A percentile compares a stretch with the other conserved stretches of the same genome.
phyloP scores from a whole-genome alignment of 2,329 filamentous ascomycete species.

The Curvularia lunata region DNA sequence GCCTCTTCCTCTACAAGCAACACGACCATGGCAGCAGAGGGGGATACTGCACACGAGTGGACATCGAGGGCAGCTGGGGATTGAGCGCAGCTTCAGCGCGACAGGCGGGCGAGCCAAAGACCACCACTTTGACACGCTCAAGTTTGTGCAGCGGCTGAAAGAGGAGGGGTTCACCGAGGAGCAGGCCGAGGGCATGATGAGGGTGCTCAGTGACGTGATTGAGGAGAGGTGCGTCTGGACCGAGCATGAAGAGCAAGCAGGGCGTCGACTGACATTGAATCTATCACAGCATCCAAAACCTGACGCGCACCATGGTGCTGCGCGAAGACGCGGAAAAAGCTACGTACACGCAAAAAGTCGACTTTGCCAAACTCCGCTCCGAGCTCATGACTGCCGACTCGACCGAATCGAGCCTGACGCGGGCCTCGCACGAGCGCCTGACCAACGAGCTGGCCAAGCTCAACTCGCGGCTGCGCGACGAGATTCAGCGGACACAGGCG shows the following conservation, averaged over 20 bases:
- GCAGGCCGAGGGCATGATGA: conserved; percentile 98
- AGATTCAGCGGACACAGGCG: conserved; percentile 92
- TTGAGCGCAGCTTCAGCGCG: conserved; percentile 66
- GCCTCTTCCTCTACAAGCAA: conserved; percentile 16
- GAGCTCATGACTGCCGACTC: conserved; percentile 92
- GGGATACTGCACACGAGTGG: conserved; percentile 10
- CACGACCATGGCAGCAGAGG: conserved; percentile 12
- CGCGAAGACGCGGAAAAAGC: conserved; percentile 89
- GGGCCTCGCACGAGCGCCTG: conserved; percentile 87
- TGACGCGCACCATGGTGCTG: conserved; percentile 96
- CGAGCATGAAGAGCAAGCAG: neutral
- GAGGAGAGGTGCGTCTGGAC: conserved; percentile 74
- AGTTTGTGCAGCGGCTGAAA: conserved; percentile 90
- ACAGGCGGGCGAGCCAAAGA: conserved; percentile 69
- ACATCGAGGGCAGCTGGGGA: conserved; percentile 10
- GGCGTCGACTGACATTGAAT: neutral
- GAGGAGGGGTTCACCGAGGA: conserved; percentile 94
- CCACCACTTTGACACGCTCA: conserved; percentile 97
- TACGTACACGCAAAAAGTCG: conserved; percentile 84
- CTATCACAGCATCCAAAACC: conserved; percentile 83
- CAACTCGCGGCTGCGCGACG: conserved; percentile 85
- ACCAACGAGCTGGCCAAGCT: conserved; percentile 95
- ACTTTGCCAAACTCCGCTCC: conserved; percentile 95
- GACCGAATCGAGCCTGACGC: conserved; percentile 86
- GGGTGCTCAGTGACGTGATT: conserved; percentile 93